Evolutionary conservation across 2,329 filamentous ascomycete species (phyloP), one percentile per base, ranked within the genome.

Genomic region (Orbilia javanica): DNA sequence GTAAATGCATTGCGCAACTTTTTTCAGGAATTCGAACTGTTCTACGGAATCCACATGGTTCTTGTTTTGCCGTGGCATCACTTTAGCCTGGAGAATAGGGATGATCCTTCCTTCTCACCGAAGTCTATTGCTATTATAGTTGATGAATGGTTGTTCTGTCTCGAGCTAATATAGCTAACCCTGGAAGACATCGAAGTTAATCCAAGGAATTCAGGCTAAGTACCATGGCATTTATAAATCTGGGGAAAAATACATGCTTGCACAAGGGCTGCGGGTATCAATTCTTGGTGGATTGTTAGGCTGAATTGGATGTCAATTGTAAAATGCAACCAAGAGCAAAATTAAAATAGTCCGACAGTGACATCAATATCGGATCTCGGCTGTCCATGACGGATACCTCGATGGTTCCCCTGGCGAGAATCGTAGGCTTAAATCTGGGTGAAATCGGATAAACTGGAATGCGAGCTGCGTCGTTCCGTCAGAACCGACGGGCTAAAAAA

Each of bases 391-490:
- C 68, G 57, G 57, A 29, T 64, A 57, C 27, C 68, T 29, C 46
- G 27, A 60, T 39, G 34, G 34, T 25, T 15, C 22, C 10, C 53
- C 53, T 60, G 55, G 34, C 55, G 31, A 60, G 11, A 20, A 25
- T 25, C n/a, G 55, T 42, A 60, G 29, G 52, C 53, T 62, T 27
- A 70, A 70, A 20, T 39, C n/a, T 66, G 69, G 69, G 31, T 66
- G 69, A 73, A 60, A 65, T 27, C 69, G 69, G 69, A 66, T 73
- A 73, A 73, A 72, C 68, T 72, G 68, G 31, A 57, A 62, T 4
- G 27, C 53, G 15, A 52, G 27, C 50, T 62, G 53, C 66, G 34
- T 50, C 53, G 60, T 62, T 42, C 66, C 52, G 42, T 62, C 53
- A 57, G 65, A 42, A 60, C 48, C 50, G 57, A 27, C 25, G 42